Evolutionary conservation across 1,139 yeast species (phyloP).

Genomic region (Pichia cactophila): DNA sequence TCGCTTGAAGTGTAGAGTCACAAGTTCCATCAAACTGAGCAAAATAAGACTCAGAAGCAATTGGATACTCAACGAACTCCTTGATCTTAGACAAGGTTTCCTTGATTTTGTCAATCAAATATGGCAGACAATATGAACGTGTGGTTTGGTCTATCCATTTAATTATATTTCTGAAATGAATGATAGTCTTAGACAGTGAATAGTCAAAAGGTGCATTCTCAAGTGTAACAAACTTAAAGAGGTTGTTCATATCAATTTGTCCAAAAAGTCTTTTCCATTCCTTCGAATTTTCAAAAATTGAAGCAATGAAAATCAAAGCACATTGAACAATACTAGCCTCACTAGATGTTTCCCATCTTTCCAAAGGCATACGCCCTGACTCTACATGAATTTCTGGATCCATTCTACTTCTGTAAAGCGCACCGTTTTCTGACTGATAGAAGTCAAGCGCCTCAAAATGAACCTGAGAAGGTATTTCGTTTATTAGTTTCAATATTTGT

Average conservation of each 20-base stretch:
- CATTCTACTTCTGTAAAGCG: constrained; percentile 34
- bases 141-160: constrained; percentile 50
- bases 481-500: constrained; percentile 42
- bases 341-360: constrained; percentile 46
- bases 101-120: constrained; percentile 29
- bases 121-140: constrained; percentile 40
- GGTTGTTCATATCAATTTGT: constrained; percentile 35
- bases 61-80: constrained; percentile 25
- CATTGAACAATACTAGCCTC: constrained; percentile 42
- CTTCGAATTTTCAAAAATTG: constrained; percentile 40
- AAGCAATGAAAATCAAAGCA: constrained; percentile 39
- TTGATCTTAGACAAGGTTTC: constrained; percentile 32
- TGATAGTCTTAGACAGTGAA: constrained; percentile 46
- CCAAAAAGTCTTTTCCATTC: constrained; percentile 43
- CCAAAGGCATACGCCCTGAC: constrained; percentile 33
- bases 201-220: constrained; percentile 56
- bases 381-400: constrained; percentile 34
- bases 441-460: constrained; percentile 35
- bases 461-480: constrained; percentile 37
- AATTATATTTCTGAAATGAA: constrained; percentile 47
- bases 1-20: not conserved
- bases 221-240: constrained; percentile 39
- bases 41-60: constrained; percentile 31
- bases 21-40: constrained; percentile 26
- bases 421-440: constrained; percentile 37